Conservation (phyloP, 768 basidiomycete genomes). For the Boletus speciosus region DNA sequence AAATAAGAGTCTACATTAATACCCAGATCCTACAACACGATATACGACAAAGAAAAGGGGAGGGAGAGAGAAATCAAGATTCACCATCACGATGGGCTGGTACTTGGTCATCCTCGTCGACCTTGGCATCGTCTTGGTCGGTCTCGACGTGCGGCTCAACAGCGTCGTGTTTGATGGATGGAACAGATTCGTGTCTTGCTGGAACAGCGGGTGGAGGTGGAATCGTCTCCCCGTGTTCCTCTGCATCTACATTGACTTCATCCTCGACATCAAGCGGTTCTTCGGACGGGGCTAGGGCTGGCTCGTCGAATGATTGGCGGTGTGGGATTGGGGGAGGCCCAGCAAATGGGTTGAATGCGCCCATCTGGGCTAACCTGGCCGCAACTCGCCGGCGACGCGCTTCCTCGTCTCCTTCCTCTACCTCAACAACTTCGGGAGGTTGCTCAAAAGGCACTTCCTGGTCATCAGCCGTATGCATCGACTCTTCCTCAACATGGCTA, state of each 20-base stretch:
- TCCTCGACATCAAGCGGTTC: slow-evolving; percentile 19
- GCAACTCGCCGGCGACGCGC: slow-evolving; percentile 55
- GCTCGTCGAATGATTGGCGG: slow-evolving; percentile 16
- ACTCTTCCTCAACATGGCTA: neutral
- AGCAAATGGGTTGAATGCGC: slow-evolving; percentile 55
- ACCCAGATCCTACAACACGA: slow-evolving; percentile 24
- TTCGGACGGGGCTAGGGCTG: neutral
- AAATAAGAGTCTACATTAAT: slow-evolving; percentile 27
- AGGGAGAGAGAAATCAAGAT: slow-evolving; percentile 33
- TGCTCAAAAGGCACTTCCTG: slow-evolving; percentile 3
- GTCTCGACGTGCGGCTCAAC: slow-evolving; percentile 13
- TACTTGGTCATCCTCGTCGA: slow-evolving; percentile 14
- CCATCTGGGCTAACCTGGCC: slow-evolving; percentile 59
- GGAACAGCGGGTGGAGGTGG: slow-evolving; percentile 20
- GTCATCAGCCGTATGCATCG: slow-evolving; percentile 3
- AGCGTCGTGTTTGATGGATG: slow-evolving; percentile 12
- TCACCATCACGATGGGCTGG: slow-evolving; percentile 38
- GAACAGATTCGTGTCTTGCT: slow-evolving; percentile 20
- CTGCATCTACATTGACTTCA: slow-evolving; percentile 23
- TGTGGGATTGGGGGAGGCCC: slow-evolving; percentile 29
- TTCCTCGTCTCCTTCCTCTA: slow-evolving; percentile 47
- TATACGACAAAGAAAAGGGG: slow-evolving; percentile 20
- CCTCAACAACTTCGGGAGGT: neutral
- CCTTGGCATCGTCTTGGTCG: slow-evolving; percentile 15
- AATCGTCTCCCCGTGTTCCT: slow-evolving; percentile 22